These are phyloP conservation scores for Kwoniella heveanensis DNA, from an alignment of 768 basidiomycete species.

Conservation along the genomic window DNA sequence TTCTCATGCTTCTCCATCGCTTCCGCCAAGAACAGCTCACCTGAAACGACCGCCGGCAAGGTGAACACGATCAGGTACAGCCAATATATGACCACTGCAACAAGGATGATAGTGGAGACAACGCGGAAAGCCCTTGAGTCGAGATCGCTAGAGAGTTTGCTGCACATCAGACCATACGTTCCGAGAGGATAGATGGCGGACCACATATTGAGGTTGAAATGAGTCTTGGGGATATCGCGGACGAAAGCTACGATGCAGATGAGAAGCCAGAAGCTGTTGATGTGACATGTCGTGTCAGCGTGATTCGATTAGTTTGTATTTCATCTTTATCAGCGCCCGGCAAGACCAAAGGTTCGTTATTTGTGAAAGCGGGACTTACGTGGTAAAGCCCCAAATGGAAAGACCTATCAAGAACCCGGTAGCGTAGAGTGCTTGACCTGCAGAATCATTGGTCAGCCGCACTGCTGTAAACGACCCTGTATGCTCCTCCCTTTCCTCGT, in stretches of 20 bases:
- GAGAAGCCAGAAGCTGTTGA: slow-evolving; percentile 30
- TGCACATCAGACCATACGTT: slow-evolving; percentile 22
- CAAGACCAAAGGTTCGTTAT: background rate
- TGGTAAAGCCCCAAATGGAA: slow-evolving; percentile 26
- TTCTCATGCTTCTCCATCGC: slow-evolving; percentile 8
- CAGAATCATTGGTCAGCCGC: background rate
- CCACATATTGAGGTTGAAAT: slow-evolving; percentile 34
- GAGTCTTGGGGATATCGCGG: slow-evolving; percentile 16
- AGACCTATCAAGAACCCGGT: slow-evolving; percentile 22
- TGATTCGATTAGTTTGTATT: no score
- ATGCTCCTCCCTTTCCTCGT: no score
- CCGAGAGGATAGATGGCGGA: slow-evolving; percentile 29
- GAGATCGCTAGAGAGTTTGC: slow-evolving; percentile 27
- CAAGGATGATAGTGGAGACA: slow-evolving; percentile 18
- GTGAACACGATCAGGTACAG: slow-evolving; percentile 26
- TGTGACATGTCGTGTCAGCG: background rate
- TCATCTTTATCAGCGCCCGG: no score
- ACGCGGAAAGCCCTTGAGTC: slow-evolving; percentile 31
- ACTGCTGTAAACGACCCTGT: no score
- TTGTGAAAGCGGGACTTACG: slow-evolving; percentile 12
- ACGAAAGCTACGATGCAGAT: slow-evolving; percentile 25
- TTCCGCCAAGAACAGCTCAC: slow-evolving; percentile 26
- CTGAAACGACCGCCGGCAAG: slow-evolving; percentile 24
- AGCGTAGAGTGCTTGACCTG: slow-evolving; percentile 27
- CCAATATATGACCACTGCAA: slow-evolving; percentile 26